Conservation (phyloP, 225 moss, liverwort and hornwort genomes). For the Sphagnum contortum region DNA sequence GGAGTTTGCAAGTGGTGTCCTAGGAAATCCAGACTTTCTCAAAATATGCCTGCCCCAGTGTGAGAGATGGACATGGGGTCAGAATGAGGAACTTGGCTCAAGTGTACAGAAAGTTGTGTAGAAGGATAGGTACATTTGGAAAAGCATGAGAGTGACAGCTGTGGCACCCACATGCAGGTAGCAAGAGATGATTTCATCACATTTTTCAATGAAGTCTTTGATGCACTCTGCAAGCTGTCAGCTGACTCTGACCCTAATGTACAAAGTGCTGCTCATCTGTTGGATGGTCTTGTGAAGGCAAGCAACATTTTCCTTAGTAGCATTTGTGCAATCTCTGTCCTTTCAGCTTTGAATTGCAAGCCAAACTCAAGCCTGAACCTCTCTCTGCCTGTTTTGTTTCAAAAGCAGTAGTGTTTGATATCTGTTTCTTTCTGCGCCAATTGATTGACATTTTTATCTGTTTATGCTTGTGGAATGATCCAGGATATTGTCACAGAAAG, state of each 20-base stretch:
- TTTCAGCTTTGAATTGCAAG: too few relatives aligned
- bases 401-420: too few relatives aligned
- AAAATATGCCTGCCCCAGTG: neutral
- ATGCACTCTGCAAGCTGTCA: conserved; percentile 53
- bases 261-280: conserved; percentile 29
- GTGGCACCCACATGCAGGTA: conserved; percentile 14
- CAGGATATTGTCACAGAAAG: conserved; percentile 66
- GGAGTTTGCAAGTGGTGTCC: neutral
- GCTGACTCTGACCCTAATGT: conserved; percentile 51
- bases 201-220: conserved; percentile 54
- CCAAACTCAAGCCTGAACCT: neutral
- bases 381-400: too few relatives aligned
- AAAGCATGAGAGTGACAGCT: too few relatives aligned
- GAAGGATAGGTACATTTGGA: too few relatives aligned
- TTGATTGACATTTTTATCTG: too few relatives aligned
- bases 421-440: too few relatives aligned
- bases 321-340: too few relatives aligned
- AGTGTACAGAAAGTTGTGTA: too few relatives aligned
- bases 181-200: conserved; percentile 45
- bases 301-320: too few relatives aligned
- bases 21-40: neutral
- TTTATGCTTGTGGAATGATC: neutral
- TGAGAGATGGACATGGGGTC: conserved; percentile 1
- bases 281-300: conserved; percentile 54
- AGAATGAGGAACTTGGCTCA: too few relatives aligned